Conservation (phyloP, 345 rosid species). For the Tarenaya hassleriana region DNA sequence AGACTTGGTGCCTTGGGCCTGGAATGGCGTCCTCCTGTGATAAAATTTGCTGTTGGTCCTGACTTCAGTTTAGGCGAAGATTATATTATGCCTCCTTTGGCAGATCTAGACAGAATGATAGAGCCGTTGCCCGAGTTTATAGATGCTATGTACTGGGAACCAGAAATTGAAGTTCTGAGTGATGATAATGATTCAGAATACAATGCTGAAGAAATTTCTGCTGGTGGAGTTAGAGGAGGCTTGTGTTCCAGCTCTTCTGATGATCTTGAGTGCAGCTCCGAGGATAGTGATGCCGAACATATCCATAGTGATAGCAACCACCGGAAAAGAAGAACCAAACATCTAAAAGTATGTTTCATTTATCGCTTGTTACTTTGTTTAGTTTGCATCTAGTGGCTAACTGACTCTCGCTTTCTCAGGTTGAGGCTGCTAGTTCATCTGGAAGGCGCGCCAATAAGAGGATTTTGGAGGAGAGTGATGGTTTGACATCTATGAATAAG, state of each 20-base stretch:
- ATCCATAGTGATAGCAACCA: slow-evolving; percentile 48
- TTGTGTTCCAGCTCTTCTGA: slow-evolving; percentile 48
- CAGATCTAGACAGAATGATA: slow-evolving; percentile 70
- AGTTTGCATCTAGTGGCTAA: slow-evolving; percentile 21
- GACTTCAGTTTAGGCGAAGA: slow-evolving; percentile 85
- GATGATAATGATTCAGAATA: slow-evolving; percentile 91
- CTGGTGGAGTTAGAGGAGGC: slow-evolving; percentile 69
- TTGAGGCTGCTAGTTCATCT: slow-evolving; percentile 51
- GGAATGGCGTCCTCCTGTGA: slow-evolving; percentile 78
- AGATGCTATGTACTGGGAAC: slow-evolving; percentile 93
- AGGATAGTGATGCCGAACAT: slow-evolving; percentile 53
- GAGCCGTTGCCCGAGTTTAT: slow-evolving; percentile 85
- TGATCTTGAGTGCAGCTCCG: slow-evolving; percentile 59
- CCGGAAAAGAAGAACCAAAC: slow-evolving; percentile 56
- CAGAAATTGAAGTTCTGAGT: slow-evolving; percentile 66
- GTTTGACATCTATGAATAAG: slow-evolving; percentile 37
- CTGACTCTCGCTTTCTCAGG: slow-evolving; percentile 43
- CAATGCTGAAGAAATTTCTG: slow-evolving; percentile 67
- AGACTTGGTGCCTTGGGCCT: slow-evolving; percentile 87
- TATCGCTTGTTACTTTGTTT: slow-evolving; percentile 19
- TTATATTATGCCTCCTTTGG: slow-evolving; percentile 77
- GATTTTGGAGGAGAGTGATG: slow-evolving; percentile 60
- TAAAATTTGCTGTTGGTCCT: slow-evolving; percentile 68
- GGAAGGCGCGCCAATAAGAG: slow-evolving; percentile 74
- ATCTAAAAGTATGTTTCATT: slow-evolving; percentile 49